Evolutionary conservation across 805 yeast genomes (phyloP).

Genomic region (Zygotorulaspora chibaensis): DNA sequence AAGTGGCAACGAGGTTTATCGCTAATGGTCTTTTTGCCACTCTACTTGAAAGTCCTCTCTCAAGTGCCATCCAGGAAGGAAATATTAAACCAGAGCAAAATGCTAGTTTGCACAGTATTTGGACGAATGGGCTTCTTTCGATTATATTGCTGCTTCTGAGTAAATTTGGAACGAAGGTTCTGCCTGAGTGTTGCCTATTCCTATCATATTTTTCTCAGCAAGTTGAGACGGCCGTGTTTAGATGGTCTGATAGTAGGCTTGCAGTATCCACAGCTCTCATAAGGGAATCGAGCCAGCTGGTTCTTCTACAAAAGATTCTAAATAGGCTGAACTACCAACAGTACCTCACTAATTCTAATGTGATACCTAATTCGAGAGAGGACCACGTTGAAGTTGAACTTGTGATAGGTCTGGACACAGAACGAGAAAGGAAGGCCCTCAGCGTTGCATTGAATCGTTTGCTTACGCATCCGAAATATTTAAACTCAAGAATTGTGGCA

Average conservation of each 20-base stretch:
- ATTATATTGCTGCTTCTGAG: slow-evolving; percentile 56
- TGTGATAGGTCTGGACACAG: slow-evolving; percentile 60
- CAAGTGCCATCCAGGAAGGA: slow-evolving; percentile 63
- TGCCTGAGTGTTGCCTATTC: slow-evolving; percentile 64
- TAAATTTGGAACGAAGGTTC: slow-evolving; percentile 56
- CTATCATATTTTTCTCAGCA: slow-evolving; percentile 61
- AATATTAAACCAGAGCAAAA: slow-evolving; percentile 47
- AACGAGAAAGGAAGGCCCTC: slow-evolving; percentile 55
- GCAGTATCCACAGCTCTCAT: slow-evolving; percentile 48
- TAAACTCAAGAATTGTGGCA: slow-evolving; percentile 63
- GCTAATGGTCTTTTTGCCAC: slow-evolving; percentile 61
- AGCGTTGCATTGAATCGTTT: slow-evolving; percentile 62
- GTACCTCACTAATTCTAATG: slow-evolving; percentile 34
- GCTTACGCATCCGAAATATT: slow-evolving; percentile 80
- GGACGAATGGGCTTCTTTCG: slow-evolving; percentile 82
- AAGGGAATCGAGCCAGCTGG: slow-evolving; percentile 65
- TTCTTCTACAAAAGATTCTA: slow-evolving; percentile 58
- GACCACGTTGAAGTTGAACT: slow-evolving; percentile 27
- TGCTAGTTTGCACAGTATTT: slow-evolving; percentile 64
- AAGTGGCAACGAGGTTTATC: slow-evolving; percentile 63
- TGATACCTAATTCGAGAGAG: slow-evolving; percentile 13
- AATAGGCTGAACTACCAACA: slow-evolving; percentile 49
- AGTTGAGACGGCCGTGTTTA: slow-evolving; percentile 53
- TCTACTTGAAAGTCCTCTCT: slow-evolving; percentile 69
- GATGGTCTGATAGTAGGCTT: slow-evolving; percentile 53